These are phyloP conservation scores for Ophiorrhiza pumila DNA, from an alignment of 257 asterid genomes.

Conservation along the genomic window DNA sequence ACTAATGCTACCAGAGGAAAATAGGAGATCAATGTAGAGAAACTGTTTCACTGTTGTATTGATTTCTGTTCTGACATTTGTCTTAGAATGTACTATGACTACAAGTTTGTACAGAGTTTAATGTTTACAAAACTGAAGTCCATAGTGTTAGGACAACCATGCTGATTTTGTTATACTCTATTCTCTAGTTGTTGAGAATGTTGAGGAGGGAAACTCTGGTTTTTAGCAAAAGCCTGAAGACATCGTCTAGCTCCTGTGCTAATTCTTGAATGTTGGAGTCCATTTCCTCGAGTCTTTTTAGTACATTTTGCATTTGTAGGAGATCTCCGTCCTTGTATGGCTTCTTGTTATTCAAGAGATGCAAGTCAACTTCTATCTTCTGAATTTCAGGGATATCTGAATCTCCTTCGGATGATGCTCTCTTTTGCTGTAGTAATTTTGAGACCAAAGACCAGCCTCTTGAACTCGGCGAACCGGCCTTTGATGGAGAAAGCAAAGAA, in stretches of 20 bases:
- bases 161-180: background rate
- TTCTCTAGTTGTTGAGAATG: slow-evolving; percentile 1
- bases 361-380: background rate
- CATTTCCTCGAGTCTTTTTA: slow-evolving; percentile 4
- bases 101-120: background rate
- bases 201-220: slow-evolving; percentile 26
- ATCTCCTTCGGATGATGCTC: background rate
- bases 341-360: background rate
- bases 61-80: background rate
- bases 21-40: background rate
- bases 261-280: slow-evolving; percentile 20
- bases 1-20: background rate
- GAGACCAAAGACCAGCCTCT: slow-evolving; percentile 34
- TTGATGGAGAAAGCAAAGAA: slow-evolving; percentile 19
- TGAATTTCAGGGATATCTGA: background rate
- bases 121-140: background rate
- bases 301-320: background rate
- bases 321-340: slow-evolving; percentile 2
- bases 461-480: background rate
- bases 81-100: no score
- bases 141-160: background rate
- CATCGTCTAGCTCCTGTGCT: slow-evolving; percentile 7
- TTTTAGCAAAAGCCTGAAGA: slow-evolving; percentile 15
- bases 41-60: background rate
- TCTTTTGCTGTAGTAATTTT: slow-evolving; percentile 15